Evolutionary conservation across 164 flowering plant genomes (phyloP), one percentile per base, ranked within the genome.

Genomic region (Dillenia turbinata): DNA sequence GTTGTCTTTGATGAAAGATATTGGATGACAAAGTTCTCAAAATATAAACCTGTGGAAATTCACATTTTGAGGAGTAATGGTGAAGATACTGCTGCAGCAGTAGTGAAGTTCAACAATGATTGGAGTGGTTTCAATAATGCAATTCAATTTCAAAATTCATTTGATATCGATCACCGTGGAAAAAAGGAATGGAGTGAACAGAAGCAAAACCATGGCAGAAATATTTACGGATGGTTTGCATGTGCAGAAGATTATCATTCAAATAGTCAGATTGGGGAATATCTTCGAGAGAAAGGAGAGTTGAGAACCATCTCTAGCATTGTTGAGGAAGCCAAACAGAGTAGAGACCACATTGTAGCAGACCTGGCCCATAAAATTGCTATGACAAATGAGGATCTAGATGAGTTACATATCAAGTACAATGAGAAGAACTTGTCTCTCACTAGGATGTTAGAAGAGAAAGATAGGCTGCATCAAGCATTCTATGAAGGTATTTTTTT

Each of bases 181-280:
- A 84, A 75, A 59, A 81, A 72, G 49, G 81, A 76, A 8, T 84
- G 89, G 92, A 64, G n/a, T 52, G 66, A 50, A 22, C 61, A n/a
- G 17, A 68, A 56, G 51, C 14, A 44, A 1, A 19, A 63, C 17
- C 67, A 68, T 62, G 79, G 78, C n/a, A 54, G 72, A 26, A 63
- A 47, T 52, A 56, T 72, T 6, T 86, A 84, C 69, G 89, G 87
- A 4, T 86, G 92, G 92, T 72, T 73, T 68, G 92, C 92, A 4
- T 75, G 89, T 4, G 78, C 70, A 3, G 89, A 75, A 61, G 92
- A 86, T 64, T 78, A 72, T 63, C n/a, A 62, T 16, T 64, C 77
- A 9, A 73, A 71, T 9, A 85, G 85, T 14, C 70, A 73, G 13
- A 57, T 86, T 7, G 92, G 89, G 19, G 82, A 81, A 16, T 81